These are phyloP conservation scores for Imleria badia DNA, from an alignment of 768 basidiomycete species.

Conservation along the genomic window DNA sequence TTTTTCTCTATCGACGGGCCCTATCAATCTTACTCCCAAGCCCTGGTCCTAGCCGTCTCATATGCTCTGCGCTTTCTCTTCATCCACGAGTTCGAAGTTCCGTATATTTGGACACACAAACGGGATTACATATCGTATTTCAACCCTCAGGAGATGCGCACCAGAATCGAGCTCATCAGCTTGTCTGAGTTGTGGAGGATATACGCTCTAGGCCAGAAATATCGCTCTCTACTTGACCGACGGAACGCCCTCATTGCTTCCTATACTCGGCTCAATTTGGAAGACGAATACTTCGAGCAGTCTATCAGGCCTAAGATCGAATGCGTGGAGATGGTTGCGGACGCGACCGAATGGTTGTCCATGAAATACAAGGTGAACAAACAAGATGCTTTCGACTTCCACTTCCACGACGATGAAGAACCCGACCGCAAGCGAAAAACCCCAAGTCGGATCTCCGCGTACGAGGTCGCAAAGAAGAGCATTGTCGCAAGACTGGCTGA, in stretches of 20 bases:
- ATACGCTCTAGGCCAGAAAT: constrained; percentile 84
- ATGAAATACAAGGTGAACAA: constrained; percentile 82
- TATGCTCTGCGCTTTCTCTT: constrained; percentile 81
- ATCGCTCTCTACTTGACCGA: constrained; percentile 80
- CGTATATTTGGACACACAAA: constrained; percentile 93
- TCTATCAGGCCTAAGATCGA: constrained; percentile 68
- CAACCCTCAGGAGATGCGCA: constrained; percentile 60
- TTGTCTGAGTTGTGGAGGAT: constrained; percentile 90
- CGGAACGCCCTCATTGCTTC: constrained; percentile 58
- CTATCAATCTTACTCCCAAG: constrained; percentile 56
- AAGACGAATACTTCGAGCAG: constrained; percentile 75
- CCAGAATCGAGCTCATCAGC: constrained; percentile 69
- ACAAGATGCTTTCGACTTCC: constrained; percentile 58
- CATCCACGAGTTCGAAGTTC: constrained; percentile 87
- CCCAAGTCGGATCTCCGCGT: constrained; percentile 81
- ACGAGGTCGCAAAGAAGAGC: constrained; percentile 81
- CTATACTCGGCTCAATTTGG: constrained; percentile 65
- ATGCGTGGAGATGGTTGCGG: constrained; percentile 85
- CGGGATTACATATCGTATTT: constrained; percentile 87
- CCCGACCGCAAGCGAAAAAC: constrained; percentile 67
- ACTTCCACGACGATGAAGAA: constrained; percentile 69
- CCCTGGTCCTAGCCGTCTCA: constrained; percentile 77
- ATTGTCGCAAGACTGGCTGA: constrained; percentile 76
- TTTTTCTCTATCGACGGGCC: constrained; percentile 69
- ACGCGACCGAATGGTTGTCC: constrained; percentile 87